Evolutionary conservation across 2,329 filamentous ascomycete genomes (phyloP), one percentile per base, ranked within the genome.

Genomic region (Colletotrichum tropicale): DNA sequence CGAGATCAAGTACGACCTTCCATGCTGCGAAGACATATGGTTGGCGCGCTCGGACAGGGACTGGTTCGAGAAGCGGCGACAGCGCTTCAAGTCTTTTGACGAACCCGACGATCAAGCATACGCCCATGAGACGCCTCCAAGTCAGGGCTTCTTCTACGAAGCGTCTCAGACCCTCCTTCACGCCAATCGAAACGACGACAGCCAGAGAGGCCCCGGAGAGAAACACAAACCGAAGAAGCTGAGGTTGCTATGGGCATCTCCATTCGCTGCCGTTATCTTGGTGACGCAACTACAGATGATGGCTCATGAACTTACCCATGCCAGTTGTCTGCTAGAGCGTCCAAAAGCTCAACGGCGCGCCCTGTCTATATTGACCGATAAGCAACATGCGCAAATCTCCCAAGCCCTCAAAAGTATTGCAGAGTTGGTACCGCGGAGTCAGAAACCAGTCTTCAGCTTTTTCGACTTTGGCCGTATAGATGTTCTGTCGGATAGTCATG

Each of bases 391-490:
- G 9, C 70, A 72, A 4, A 72, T 72, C 9, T 67, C 70, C 0
- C 70, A 72, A 32, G 70, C 70, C 1, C 34, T 72, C 6, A 72
- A 72, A 5, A 65, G 70, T 4, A 72, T 72, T 9, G 70, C 70
- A 0, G 70, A 72, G 62, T 10, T 72, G 28, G 70, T 72, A 1
- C 70, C 70, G 2, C 62, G 70, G 6, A 72, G 67, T 10, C 70
- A 72, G 26, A 72, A 72, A 8, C 70, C 70, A 0, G 62, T 72
- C 1, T 72, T 72, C 30, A 72, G 64, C 16, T 72, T 72, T 12
- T 72, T 72, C 24, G 70, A 72, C 21, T 72, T 72, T 52, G 64
- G 70, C n/a, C 70, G 70, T 28, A 67, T 72, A 52, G 70, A 72
- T 32, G 30, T 61, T 2, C n/a, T 72, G 10, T 34, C 70, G 2